Evolutionary conservation across 331 rosid species (phyloP).

Genomic region (Ulmus americana): DNA sequence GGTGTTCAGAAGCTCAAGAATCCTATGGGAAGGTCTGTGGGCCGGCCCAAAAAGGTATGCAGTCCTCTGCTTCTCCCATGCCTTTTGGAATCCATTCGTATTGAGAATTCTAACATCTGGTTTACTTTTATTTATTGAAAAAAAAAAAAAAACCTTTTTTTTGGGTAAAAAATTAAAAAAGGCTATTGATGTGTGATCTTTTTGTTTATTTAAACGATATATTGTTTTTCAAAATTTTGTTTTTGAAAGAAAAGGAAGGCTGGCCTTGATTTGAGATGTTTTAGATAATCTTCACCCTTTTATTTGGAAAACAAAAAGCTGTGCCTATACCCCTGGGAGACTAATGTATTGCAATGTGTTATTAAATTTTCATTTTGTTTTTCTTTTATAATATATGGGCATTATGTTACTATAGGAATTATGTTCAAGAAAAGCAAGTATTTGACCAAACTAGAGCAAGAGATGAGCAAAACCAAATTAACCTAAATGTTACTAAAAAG

Average conservation of each 20-base stretch:
- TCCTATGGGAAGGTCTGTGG: conserved; percentile 49
- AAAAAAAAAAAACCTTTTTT: not conserved
- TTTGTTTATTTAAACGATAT: not conserved
- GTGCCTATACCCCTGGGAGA: too few relatives aligned
- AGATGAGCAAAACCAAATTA: not conserved
- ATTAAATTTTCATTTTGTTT: not conserved
- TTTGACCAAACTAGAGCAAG: not conserved
- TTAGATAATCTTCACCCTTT: too few relatives aligned
- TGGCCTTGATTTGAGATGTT: too few relatives aligned
- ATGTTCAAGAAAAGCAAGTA: not conserved
- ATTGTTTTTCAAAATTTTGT: too few relatives aligned
- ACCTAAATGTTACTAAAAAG: not conserved
- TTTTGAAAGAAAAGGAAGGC: too few relatives aligned
- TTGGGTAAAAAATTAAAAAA: not conserved
- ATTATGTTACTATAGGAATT: not conserved
- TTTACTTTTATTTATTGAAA: not conserved
- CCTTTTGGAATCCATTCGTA: too few relatives aligned
- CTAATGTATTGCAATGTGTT: not conserved
- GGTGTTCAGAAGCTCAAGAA: conserved; percentile 14
- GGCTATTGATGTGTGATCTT: not conserved
- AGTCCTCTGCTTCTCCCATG: not conserved
- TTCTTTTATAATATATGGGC: not conserved
- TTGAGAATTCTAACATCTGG: not conserved
- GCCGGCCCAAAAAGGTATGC: conserved; percentile 76
- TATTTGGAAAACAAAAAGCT: too few relatives aligned